Evolutionary conservation across 192 early-diverging fungal genomes (phyloP), one percentile per base, ranked within the genome.

Genomic region (Coemansia pectinata): DNA sequence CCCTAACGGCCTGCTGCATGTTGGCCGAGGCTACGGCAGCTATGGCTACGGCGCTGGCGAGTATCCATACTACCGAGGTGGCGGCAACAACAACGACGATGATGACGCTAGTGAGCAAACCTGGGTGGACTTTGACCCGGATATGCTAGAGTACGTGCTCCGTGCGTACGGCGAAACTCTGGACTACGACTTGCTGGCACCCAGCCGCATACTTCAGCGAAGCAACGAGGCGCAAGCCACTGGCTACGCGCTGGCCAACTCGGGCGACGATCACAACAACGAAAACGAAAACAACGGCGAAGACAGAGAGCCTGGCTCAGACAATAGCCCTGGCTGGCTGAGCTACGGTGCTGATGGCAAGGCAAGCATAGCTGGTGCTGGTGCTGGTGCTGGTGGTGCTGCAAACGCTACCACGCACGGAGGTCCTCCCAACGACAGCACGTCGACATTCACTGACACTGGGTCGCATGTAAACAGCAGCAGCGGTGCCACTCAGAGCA

Each of bases 51-150:
- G 64, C 25, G 31, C 61, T 19, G 29, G 53, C 42, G 69, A 75
- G 33, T 76, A 81, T 63, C 59, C 67, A 39, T 76, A 77, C 71
- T 71, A 69, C 47, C 27, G 55, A 58, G 55, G 55, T 14, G 66
- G 39, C 40, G 58, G 23, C 27, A 27, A 27, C 27, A 27, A 27
- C 27, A 27, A 27, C 40, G 69, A 67, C 19, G 61, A 40, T 10
- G 64, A 63, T 52, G 77, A 63, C 2, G 59, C 63, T 42, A 33
- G 33, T 29, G 82, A 79, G 65, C 75, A 64, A 27, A 73, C 78
- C 4, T 84, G 82, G 82, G 85, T 86, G 11, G 85, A 86, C 73
- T 86, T 86, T 74, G 73, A 83, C 69, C 75, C 79, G 1, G 77
- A 78, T 55, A 82, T 83, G 77, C 72, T 86, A 12, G 76, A 74